phyloP scores from a whole-genome alignment of 768 basidiomycete genomes.

The Podaxis sp. region DNA sequence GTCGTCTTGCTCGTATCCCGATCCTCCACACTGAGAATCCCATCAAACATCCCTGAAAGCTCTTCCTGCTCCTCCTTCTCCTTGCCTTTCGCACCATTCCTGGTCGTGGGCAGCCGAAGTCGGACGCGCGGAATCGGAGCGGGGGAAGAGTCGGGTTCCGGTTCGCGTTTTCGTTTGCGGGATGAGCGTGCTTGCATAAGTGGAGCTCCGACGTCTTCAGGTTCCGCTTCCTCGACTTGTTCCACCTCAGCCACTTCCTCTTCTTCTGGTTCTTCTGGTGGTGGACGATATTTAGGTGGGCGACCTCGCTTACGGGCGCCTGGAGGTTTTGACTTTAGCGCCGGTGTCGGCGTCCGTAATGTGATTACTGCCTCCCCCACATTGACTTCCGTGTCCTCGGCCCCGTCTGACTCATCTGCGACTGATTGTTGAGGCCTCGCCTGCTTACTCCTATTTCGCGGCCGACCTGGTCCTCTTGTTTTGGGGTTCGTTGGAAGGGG shows the following conservation, averaged over 20 bases:
- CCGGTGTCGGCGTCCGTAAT: constrained; percentile 3
- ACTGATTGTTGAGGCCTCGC: constrained; percentile 10
- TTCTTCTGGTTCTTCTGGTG: constrained; percentile 45
- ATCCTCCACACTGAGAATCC: constrained; percentile 65
- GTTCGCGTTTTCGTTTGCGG: constrained; percentile 46
- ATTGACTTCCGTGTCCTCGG: constrained; percentile 29
- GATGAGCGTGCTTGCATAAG: constrained; percentile 26
- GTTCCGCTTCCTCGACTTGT: neutral
- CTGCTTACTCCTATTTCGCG: constrained; percentile 7
- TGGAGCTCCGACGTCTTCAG: constrained; percentile 32
- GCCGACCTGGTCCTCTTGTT: constrained; percentile 21
- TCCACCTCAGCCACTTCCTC: constrained; percentile 51
- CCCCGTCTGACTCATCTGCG: constrained; percentile 34
- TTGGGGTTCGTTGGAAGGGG: constrained; percentile 15
- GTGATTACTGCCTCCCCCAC: constrained; percentile 15
- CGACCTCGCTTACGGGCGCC: neutral
- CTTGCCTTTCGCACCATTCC: constrained; percentile 67
- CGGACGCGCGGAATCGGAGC: constrained; percentile 42
- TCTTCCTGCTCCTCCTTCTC: constrained; percentile 72
- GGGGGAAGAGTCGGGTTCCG: constrained; percentile 37
- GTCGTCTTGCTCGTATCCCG: constrained; percentile 71
- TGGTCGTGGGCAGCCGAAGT: constrained; percentile 51
- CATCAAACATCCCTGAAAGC: constrained; percentile 79
- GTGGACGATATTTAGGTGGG: neutral
- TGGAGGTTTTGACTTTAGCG: constrained; percentile 17